These are phyloP conservation scores for Aspergillus transmontanensis DNA, from an alignment of 2,329 filamentous ascomycete genomes.

Conservation along the genomic window DNA sequence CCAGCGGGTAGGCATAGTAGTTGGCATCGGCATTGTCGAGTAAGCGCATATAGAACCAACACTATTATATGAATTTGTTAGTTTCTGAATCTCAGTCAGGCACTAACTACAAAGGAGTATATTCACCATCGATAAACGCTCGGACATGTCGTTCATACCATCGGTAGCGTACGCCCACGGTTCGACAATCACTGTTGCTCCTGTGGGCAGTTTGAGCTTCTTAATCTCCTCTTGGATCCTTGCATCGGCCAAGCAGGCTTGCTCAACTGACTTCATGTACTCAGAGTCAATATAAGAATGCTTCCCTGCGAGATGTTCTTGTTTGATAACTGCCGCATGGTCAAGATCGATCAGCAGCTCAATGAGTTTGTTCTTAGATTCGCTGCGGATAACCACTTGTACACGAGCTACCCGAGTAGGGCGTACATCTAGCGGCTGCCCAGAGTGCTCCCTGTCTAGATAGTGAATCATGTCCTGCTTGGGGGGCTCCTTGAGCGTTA, in stretches of 20 bases:
- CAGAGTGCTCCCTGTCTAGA: slow-evolving; percentile 48
- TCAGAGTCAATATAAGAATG: slow-evolving; percentile 36
- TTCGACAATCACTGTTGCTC: slow-evolving; percentile 52
- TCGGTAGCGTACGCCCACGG: slow-evolving; percentile 58
- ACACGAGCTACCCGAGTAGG: slow-evolving; percentile 46
- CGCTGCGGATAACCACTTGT: slow-evolving; percentile 29
- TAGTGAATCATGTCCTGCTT: slow-evolving; percentile 53
- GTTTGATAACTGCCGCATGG: slow-evolving; percentile 10
- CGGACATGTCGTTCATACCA: slow-evolving; percentile 52
- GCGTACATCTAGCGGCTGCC: slow-evolving; percentile 13
- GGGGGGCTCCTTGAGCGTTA: slow-evolving; percentile 54
- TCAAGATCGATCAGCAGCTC: slow-evolving; percentile 29
- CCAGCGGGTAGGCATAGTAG: slow-evolving; percentile 60
- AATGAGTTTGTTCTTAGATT: slow-evolving; percentile 20
- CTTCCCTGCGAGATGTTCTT: slow-evolving; percentile 25
- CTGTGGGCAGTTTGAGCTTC: slow-evolving; percentile 48
- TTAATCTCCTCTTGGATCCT: slow-evolving; percentile 45
- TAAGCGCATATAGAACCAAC: slow-evolving; percentile 45
- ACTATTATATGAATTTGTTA: slow-evolving; percentile 14
- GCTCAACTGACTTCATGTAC: slow-evolving; percentile 54
- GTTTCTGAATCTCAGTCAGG: neutral
- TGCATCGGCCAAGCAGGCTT: slow-evolving; percentile 48
- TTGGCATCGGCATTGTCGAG: slow-evolving; percentile 53
- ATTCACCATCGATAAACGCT: slow-evolving; percentile 53
- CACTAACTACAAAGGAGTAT: too few species aligned